Conservation (phyloP, 2,329 filamentous ascomycete species). For the Colletotrichum scovillei region DNA sequence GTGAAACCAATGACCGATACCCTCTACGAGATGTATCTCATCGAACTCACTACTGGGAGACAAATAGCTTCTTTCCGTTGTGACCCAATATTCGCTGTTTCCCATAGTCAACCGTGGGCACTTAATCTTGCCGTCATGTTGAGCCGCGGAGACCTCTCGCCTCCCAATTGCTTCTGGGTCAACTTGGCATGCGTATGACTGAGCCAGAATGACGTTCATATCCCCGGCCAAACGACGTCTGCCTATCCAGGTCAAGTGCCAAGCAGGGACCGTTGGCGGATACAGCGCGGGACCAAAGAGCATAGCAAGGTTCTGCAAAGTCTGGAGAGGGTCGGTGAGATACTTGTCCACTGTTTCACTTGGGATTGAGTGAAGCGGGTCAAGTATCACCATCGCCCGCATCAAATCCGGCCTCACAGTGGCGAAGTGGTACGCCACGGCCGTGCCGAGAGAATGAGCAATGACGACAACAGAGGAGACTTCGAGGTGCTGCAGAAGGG, state of each 20-base stretch:
- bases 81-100: slow-evolving; percentile 5
- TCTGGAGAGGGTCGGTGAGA: not conserved
- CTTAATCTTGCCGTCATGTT: slow-evolving; percentile 1
- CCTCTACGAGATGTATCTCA: slow-evolving; percentile 1
- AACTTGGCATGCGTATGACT: not conserved
- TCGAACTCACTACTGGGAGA: slow-evolving; percentile 6
- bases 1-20: slow-evolving; percentile 8
- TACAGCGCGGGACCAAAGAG: not conserved
- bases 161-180: not conserved
- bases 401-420: slow-evolving; percentile 17
- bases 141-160: slow-evolving; percentile 12
- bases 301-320: not conserved
- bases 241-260: slow-evolving; percentile 22
- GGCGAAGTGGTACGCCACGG: slow-evolving; percentile 13
- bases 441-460: slow-evolving; percentile 18
- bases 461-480: slow-evolving; percentile 6
- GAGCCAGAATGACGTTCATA: slow-evolving; percentile 2
- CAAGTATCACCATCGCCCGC: slow-evolving; percentile 12
- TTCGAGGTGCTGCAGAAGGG: slow-evolving; percentile 7
- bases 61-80: slow-evolving; percentile 2
- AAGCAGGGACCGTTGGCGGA: not conserved
- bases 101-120: slow-evolving; percentile 12
- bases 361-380: slow-evolving; percentile 7
- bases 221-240: not conserved
- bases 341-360: not conserved